Percentiles rank a stretch among this genome's conserved stretches.
phyloP scores from a whole-genome alignment of 306 rosid species.

The Fagus crenata region DNA sequence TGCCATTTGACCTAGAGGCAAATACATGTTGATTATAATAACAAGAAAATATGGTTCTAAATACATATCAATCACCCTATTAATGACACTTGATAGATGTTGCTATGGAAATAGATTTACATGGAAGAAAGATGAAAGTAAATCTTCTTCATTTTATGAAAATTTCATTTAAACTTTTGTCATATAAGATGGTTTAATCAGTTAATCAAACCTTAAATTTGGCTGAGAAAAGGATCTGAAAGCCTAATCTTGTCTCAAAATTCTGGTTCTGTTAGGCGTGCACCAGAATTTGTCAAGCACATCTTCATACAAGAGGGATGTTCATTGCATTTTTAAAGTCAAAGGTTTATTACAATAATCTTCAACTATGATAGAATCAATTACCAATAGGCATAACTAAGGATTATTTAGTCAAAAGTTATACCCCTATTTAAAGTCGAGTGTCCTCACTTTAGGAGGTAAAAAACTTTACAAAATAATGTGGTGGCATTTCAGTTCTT shows the following conservation, averaged over 20 bases:
- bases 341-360: background rate
- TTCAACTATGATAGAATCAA: background rate
- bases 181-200: background rate
- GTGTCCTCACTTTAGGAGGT: constrained; percentile 1
- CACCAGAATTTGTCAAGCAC: background rate
- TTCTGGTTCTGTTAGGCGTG: background rate
- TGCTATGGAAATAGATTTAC: background rate
- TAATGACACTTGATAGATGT: background rate
- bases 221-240: background rate
- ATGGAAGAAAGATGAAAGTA: background rate
- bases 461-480: background rate
- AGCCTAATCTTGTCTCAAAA: background rate
- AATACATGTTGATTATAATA: background rate
- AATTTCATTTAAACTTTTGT: background rate
- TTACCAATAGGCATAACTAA: background rate
- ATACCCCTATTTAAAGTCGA: background rate
- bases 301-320: background rate
- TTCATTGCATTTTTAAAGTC: background rate
- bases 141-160: background rate
- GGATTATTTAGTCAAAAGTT: background rate
- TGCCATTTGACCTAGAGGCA: too few species aligned
- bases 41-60: background rate
- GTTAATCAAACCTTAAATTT: constrained; percentile 2
- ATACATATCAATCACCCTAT: background rate
- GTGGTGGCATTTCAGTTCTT: background rate